Evolutionary conservation across 2,329 filamentous ascomycete genomes (phyloP).

Genomic region (Huntiella savannae): DNA sequence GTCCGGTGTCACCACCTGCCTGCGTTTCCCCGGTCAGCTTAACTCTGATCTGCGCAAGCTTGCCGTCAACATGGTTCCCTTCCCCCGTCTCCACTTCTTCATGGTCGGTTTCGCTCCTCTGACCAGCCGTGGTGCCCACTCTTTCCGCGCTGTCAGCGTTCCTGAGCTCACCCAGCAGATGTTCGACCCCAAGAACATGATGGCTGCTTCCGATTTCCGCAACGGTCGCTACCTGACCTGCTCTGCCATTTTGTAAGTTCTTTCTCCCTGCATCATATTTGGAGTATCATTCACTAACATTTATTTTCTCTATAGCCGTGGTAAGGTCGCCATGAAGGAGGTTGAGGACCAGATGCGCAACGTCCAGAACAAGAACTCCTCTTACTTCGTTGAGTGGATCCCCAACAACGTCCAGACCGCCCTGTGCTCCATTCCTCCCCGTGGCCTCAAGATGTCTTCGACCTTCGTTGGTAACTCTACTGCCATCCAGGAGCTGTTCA

Average conservation of each 20-base stretch:
- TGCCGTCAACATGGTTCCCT: constrained; percentile 99
- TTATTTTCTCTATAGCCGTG: constrained; percentile 41
- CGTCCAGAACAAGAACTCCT: constrained; percentile 98
- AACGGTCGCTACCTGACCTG: constrained; percentile 99
- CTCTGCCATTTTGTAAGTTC: constrained; percentile 82
- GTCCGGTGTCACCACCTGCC: constrained; percentile 95
- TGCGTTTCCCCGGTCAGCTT: constrained; percentile 98
- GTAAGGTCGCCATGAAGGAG: constrained; percentile 99
- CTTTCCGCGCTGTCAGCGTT: constrained; percentile 93
- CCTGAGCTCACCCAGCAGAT: constrained; percentile 99
- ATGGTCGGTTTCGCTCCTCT: constrained; percentile 99
- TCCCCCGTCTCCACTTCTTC: constrained; percentile 99
- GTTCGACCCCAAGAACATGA: constrained; percentile 99
- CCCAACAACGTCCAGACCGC: constrained; percentile 99
- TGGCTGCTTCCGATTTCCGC: constrained; percentile 99
- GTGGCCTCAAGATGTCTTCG: constrained; percentile 96
- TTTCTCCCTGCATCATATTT: not conserved
- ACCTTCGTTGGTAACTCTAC: constrained; percentile 99
- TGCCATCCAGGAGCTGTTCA: constrained; percentile 99
- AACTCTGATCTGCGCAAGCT: constrained; percentile 99
- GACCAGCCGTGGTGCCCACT: constrained; percentile 67
- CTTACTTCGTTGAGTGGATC: constrained; percentile 99
- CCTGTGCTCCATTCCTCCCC: constrained; percentile 94
- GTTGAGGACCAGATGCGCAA: constrained; percentile 99
- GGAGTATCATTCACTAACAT: constrained; percentile 2